Base-by-base conservation (phyloP, 768 basidiomycete species). In the Ephemerocybe angulata region DNA sequence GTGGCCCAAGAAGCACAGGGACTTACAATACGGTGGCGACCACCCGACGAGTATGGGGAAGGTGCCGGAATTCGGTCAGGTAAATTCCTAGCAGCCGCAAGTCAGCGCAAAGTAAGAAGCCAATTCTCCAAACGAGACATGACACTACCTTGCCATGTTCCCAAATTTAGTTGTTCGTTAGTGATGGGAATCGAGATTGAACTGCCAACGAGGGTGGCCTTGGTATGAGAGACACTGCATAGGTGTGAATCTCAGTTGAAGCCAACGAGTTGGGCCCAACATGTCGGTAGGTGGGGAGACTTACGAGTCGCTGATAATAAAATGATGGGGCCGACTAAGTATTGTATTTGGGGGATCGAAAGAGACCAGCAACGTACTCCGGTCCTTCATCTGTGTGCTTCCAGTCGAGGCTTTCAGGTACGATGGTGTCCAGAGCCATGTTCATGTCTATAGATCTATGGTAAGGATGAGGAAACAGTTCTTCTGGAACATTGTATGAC, bases 331-430 rank as follows among this genome's bases (percentile, higher is more conserved):
- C n/a, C n/a, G n/a, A n/a, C n/a, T n/a, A n/a, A n/a, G n/a, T n/a
- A n/a, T n/a, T n/a, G n/a, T n/a, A 40, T 22, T 8, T 22, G 19
- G 53, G 57, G 28, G 41, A 19, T 22, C 15, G 41, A n/a, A n/a
- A 17, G 25, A 10, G 19, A 27, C 24, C 12, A 46, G 53, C 28
- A 55, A 73, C 86, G 72, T 65, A 93, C 92, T 96, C 93, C 43
- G 86, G 89, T 21, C 93, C 93, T 75, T 98, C 94, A 65, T 93
- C 92, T 0, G 85, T 90, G 68, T 97, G 94, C 35, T 74, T 73
- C 93, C 93, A 96, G 50, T 82, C 70, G 13, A 95, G 73, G 13
- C 66, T 77, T 66, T 97, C 93, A 0, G 94, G 94, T 0, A 98
- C 92, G 55, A 97, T 84, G 28, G 72, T 79, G 70, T 97, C 94